These are phyloP conservation scores for Omphalotus guepiniiformis DNA, from an alignment of 768 basidiomycete genomes.

Conservation along the genomic window DNA sequence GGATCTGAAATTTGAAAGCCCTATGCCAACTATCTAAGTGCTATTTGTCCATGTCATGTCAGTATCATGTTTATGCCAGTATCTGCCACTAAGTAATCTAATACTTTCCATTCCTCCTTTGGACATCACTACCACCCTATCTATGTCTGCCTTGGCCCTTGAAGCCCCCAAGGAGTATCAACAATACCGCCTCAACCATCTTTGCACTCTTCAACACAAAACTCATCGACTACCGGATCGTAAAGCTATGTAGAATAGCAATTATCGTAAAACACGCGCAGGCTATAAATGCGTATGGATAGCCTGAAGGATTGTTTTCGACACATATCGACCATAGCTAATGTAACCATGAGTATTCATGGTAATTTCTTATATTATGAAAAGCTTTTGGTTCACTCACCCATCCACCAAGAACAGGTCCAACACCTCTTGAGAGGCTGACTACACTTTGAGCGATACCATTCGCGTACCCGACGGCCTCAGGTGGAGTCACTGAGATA, in stretches of 20 bases:
- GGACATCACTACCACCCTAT: no score
- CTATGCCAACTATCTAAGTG: no score
- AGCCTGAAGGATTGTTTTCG: conserved; percentile 62
- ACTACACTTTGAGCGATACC: conserved; percentile 95
- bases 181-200: no score
- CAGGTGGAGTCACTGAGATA: conserved; percentile 79
- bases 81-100: no score
- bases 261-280: conserved; percentile 58
- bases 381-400: conserved; percentile 35
- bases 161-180: no score
- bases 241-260: conserved; percentile 68
- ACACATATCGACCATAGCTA: conserved; percentile 76
- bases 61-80: no score
- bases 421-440: conserved; percentile 87
- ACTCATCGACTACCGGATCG: conserved; percentile 50
- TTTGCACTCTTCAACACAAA: not conserved
- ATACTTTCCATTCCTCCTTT: no score
- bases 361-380: not conserved
- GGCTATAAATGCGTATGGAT: conserved; percentile 68
- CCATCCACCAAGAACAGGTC: conserved; percentile 81
- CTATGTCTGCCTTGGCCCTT: no score
- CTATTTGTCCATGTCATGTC: no score
- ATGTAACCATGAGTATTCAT: conserved; percentile 12
- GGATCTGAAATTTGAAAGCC: no score
- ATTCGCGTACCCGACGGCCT: conserved; percentile 86